Base-by-base conservation (phyloP, 345 rosid genomes). In the Citrus unshiu region DNA sequence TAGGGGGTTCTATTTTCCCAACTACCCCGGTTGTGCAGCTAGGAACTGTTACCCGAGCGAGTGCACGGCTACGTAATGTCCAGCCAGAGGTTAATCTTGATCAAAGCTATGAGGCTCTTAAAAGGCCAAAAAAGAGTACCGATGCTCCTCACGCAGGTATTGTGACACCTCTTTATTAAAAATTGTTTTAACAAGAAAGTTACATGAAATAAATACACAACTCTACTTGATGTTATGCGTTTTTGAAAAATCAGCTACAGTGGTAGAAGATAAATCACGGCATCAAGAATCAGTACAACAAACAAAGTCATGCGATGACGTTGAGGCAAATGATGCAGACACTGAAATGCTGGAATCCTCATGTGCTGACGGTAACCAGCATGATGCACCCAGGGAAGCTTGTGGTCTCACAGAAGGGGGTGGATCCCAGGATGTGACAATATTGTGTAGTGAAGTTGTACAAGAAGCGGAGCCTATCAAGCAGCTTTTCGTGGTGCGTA, bases 61-160 rank as follows among this genome's bases (percentile, higher is more conserved):
- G 98, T 89, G 99, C 98, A 16, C 91, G 99, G 9, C 91, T 94
- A 67, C 95, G 97, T n/a, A 92, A 97, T 84, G 93, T 93, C 77
- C 97, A 90, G 81, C 98, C 98, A 63, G 93, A 90, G 75, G 87
- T 90, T 85, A 87, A 90, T 88, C 78, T 85, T 67, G 98, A 90
- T 84, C 91, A 88, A 85, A 92, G 93, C 70, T 80, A 85, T 32
- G 97, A 91, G 74, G 92, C 92, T 71, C 80, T 92, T 77, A 93
- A 88, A 87, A 90, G 95, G 83, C 97, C 90, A 8, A 94, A 92
- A 89, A 97, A 94, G 87, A 86, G 67, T 46, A 58, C 49, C 2
- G 98, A 93, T 77, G 75, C 79, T 79, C 72, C 78, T 64, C 83
- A 78, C 77, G 60, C 91, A 92, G 98, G 99, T 94, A 85, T 63